phyloP scores from a whole-genome alignment of 495 filamentous ascomycete genomes.

The Neurospora sublineolata region DNA sequence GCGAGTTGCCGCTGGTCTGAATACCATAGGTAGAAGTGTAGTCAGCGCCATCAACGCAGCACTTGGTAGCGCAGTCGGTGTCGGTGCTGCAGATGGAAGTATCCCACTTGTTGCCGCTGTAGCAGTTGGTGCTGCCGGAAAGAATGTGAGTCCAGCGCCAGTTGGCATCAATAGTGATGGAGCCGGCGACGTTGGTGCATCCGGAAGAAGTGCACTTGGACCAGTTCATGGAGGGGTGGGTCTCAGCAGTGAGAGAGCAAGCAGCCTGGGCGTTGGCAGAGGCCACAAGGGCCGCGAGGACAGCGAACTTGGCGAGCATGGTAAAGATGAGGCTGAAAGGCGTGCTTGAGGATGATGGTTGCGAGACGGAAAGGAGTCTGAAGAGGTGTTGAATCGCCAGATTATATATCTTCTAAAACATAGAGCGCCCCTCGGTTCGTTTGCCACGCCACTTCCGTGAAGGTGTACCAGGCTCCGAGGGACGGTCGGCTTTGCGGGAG shows the following conservation, averaged over 20 bases:
- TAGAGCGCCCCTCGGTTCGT: not conserved
- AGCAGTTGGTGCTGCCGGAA: slow-evolving; percentile 34
- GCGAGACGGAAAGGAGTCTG: slow-evolving; percentile 5
- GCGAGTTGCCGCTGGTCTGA: slow-evolving; percentile 35
- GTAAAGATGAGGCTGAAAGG: slow-evolving; percentile 10
- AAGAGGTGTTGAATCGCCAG: slow-evolving; percentile 1
- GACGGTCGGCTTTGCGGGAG: slow-evolving; percentile 2
- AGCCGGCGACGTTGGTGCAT: slow-evolving; percentile 31
- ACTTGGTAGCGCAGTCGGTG: slow-evolving; percentile 30
- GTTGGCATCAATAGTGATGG: slow-evolving; percentile 39
- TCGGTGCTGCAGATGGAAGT: slow-evolving; percentile 27
- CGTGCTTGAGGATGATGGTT: slow-evolving; percentile 15
- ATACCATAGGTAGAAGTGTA: slow-evolving; percentile 38
- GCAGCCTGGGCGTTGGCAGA: slow-evolving; percentile 41
- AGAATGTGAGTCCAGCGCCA: slow-evolving; percentile 39
- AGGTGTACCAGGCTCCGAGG: slow-evolving; percentile 7
- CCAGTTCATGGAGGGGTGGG: slow-evolving; percentile 47
- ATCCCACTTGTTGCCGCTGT: slow-evolving; percentile 39
- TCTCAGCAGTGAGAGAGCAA: slow-evolving; percentile 44
- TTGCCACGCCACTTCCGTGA: slow-evolving; percentile 1
- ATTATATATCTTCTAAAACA: too few relatives aligned
- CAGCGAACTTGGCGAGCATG: slow-evolving; percentile 25
- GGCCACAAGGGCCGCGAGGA: slow-evolving; percentile 33
- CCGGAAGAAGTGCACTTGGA: slow-evolving; percentile 42
- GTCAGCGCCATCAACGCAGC: slow-evolving; percentile 38